phyloP scores from a whole-genome alignment of 2,329 filamentous ascomycete species.

The Dendryphion nanum region DNA sequence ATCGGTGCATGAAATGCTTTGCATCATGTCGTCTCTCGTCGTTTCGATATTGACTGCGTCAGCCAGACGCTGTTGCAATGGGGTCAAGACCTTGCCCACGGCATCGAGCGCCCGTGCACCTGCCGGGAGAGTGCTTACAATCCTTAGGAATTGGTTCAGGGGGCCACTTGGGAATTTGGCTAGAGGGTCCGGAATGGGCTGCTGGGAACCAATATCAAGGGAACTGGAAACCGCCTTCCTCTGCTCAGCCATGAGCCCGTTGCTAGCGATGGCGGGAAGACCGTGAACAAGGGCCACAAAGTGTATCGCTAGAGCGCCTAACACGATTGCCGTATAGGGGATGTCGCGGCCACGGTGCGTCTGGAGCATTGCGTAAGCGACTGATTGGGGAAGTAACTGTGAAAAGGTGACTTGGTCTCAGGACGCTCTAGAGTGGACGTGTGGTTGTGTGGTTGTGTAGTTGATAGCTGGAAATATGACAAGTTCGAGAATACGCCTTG shows the following conservation, averaged over 20 bases:
- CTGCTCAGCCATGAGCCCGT: too few relatives aligned
- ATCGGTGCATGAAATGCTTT: conserved; percentile 39
- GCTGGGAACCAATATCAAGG: not conserved
- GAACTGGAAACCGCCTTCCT: not conserved
- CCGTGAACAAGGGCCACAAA: not conserved
- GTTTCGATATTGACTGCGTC: conserved; percentile 6
- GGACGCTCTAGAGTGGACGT: too few relatives aligned
- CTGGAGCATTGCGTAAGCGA: not conserved
- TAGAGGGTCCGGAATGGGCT: conserved; percentile 3
- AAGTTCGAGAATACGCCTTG: too few relatives aligned
- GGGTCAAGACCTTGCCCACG: conserved; percentile 4
- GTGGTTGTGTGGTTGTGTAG: too few relatives aligned
- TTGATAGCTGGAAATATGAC: too few relatives aligned
- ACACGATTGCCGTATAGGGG: not conserved
- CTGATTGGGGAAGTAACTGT: not conserved
- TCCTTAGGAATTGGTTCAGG: conserved; percentile 5
- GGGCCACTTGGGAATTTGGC: conserved; percentile 5
- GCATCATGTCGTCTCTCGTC: conserved; percentile 26
- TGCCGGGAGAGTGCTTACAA: conserved; percentile 6
- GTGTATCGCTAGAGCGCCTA: not conserved
- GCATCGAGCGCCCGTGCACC: conserved; percentile 7
- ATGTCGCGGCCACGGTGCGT: not conserved
- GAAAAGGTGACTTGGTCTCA: not conserved
- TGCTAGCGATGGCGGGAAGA: not conserved
- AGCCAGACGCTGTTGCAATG: conserved; percentile 5